Base-by-base conservation (phyloP, 169 alveolate species). In the Eimeria praecox region DNA sequence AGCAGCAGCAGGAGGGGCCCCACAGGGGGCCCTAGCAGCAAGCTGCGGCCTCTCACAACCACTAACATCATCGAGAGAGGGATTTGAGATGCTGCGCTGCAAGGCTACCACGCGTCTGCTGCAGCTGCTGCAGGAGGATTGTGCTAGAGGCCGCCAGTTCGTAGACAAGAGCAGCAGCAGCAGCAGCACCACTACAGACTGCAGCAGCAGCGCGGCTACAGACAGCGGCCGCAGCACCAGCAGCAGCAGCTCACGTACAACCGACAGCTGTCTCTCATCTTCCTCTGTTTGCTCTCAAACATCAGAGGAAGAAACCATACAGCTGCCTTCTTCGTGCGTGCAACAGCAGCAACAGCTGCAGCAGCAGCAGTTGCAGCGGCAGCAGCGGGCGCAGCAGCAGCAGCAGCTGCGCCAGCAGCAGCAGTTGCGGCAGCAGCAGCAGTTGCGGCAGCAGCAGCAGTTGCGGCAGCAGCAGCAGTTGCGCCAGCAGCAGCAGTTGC, bases 31-130 rank as follows among this genome's bases (percentile, higher is more conserved):
- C 35, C 75, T 62, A 24, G 75, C 75, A 24, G 75, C 75, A 24
- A 62, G 40, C 5, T 62, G 85, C 35, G 85, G 85, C 18, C 59
- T 73, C 18, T 42, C 85, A 54, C 52, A 22, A 54, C 85, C 85
- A 8, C 35, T 73, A 27, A 10, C 30, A 3, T 20, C 85, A 12
- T 49, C 5, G 52, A 54, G 54, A 16, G 9, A 12, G 64, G 89
- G 9, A 8, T 2, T 49, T 12, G 69, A 49, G 56, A 30, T 80
- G 89, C 89, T 42, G 89, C 89, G 56, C 27, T 80, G 89, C 69
- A 40, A 27, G 69, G 89, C 89, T 6, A 80, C 89, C 3, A 49
- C 35, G 69, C 89, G 89, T 22, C 69, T 80, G 89, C 89, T 80
- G 89, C 44, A 80, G 89, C 24, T 80, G 89, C 40, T 80, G 89